Evolutionary conservation across 169 alveolate genomes (phyloP).

Genomic region (Eimeria tenella): DNA sequence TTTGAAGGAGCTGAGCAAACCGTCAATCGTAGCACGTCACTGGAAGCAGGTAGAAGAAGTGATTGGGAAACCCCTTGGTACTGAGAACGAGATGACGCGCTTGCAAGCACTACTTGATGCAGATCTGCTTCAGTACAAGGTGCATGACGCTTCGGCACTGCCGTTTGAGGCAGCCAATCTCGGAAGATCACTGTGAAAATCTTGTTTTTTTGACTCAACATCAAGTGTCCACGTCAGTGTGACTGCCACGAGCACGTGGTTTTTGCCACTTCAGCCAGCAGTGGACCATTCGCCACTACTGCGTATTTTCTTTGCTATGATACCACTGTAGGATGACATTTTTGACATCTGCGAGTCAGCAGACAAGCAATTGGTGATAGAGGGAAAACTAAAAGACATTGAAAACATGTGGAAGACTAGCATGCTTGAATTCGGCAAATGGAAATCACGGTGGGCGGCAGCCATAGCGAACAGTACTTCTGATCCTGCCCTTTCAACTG

Average conservation of each 20-base stretch:
- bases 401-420: slow-evolving; percentile 94
- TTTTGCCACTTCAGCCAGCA: background rate
- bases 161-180: too few species aligned
- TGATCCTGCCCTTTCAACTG: too few species aligned
- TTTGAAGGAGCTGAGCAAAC: slow-evolving; percentile 93
- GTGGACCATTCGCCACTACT: too few species aligned
- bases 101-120: slow-evolving; percentile 92
- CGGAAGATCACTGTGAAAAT: too few species aligned
- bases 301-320: too few species aligned
- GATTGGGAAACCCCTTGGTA: slow-evolving; percentile 89
- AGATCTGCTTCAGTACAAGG: slow-evolving; percentile 83
- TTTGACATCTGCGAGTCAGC: slow-evolving; percentile 97
- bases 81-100: slow-evolving; percentile 90
- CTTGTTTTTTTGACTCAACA: too few species aligned
- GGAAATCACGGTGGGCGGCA: slow-evolving; percentile 92
- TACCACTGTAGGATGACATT: slow-evolving; percentile 91
- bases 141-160: background rate
- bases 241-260: too few species aligned
- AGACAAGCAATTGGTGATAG: slow-evolving; percentile 96
- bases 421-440: slow-evolving; percentile 95
- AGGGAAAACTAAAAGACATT: slow-evolving; percentile 93
- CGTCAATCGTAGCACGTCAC: slow-evolving; percentile 95
- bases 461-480: background rate
- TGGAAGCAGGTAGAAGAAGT: slow-evolving; percentile 94
- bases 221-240: too few species aligned